Conservation (phyloP, 495 filamentous ascomycete species). For the Penicillium maclennaniae region DNA sequence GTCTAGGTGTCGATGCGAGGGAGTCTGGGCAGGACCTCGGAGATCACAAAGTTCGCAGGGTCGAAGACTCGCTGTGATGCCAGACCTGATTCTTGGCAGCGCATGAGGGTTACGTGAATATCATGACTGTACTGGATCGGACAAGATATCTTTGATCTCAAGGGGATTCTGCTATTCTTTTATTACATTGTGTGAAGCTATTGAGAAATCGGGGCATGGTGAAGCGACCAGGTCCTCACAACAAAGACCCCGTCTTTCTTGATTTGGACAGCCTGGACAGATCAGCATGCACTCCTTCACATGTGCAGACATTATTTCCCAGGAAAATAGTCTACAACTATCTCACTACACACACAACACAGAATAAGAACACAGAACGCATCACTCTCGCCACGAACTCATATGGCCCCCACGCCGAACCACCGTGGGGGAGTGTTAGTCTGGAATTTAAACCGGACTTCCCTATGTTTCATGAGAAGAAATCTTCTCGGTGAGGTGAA, state of each 20-base stretch:
- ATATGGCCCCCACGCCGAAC: neutral
- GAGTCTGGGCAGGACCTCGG: slow-evolving; percentile 5
- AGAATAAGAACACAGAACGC: too few relatives aligned
- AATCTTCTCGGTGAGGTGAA: neutral
- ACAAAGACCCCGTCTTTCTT: too few relatives aligned
- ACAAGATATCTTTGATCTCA: neutral
- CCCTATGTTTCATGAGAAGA: neutral
- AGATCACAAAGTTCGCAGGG: neutral
- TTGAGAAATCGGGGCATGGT: too few relatives aligned
- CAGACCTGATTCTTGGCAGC: neutral
- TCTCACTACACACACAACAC: neutral
- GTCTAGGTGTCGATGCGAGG: neutral
- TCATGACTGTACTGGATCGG: neutral
- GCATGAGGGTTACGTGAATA: neutral
- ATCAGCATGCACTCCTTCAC: too few relatives aligned
- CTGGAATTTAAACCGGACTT: neutral
- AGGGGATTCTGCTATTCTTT: neutral
- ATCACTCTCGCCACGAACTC: neutral
- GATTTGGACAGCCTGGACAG: too few relatives aligned
- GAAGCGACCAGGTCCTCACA: too few relatives aligned
- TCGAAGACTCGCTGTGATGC: neutral
- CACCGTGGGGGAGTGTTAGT: neutral
- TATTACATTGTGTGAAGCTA: too few relatives aligned
- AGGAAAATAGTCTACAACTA: neutral
- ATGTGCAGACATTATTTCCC: too few relatives aligned